phyloP scores from a whole-genome alignment of 1,139 yeast species.

The Geotrichum cucujoidarum region DNA sequence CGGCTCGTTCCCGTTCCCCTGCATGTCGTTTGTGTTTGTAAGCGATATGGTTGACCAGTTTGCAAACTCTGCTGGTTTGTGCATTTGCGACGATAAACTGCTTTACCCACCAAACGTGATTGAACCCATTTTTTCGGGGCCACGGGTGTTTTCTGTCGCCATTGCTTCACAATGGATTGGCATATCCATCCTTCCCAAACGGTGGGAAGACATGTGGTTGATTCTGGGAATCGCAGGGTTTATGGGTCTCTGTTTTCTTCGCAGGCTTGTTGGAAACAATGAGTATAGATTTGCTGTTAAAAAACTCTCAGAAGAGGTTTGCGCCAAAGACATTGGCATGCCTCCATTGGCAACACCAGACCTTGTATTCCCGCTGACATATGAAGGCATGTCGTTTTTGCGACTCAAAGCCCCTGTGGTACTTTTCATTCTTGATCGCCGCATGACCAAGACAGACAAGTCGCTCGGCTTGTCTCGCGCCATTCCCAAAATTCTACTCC shows the following conservation, averaged over 20 bases:
- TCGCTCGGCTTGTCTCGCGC: conserved; percentile 90
- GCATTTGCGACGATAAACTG: conserved; percentile 58
- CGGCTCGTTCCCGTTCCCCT: conserved; percentile 88
- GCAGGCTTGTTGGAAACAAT: conserved; percentile 72
- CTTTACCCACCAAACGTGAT: conserved; percentile 73
- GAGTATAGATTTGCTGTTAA: conserved; percentile 72
- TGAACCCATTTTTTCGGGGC: conserved; percentile 71
- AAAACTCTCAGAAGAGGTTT: conserved; percentile 57
- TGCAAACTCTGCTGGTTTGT: conserved; percentile 68
- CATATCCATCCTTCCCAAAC: conserved; percentile 77
- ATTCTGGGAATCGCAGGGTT: conserved; percentile 78
- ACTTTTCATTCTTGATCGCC: conserved; percentile 71
- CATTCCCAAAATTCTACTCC: conserved; percentile 82
- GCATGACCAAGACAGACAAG: conserved; percentile 95
- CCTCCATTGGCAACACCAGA: conserved; percentile 73
- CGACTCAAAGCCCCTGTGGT: conserved; percentile 82
- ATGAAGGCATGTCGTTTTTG: conserved; percentile 57
- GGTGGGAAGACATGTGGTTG: conserved; percentile 86
- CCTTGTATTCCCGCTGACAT: conserved; percentile 64
- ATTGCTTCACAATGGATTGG: conserved; percentile 93
- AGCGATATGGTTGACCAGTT: conserved; percentile 49
- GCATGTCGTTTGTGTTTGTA: conserved; percentile 73
- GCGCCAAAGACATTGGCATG: conserved; percentile 71
- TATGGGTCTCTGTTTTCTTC: conserved; percentile 72
- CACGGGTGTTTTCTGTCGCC: conserved; percentile 63